A percentile compares a stretch with the other conserved stretches of the same genome.
Conservation (phyloP, 2,329 filamentous ascomycete genomes). For the Coniochaeta sp. region DNA sequence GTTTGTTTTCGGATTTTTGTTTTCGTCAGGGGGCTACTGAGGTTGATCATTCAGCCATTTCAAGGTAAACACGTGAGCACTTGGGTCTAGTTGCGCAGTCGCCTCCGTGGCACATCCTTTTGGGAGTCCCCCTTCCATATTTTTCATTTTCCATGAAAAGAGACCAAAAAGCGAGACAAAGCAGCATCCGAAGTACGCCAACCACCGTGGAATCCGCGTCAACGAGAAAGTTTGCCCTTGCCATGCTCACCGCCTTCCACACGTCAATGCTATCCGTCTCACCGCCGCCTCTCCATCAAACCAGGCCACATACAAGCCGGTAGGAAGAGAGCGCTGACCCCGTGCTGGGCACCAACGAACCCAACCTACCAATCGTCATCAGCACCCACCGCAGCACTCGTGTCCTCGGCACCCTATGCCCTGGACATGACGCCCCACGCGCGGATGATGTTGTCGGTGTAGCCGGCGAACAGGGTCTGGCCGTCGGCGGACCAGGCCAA, state of each 20-base stretch:
- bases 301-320: conserved; percentile 6
- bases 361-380: conserved; percentile 6
- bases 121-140: conserved; percentile 13
- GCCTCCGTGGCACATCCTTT: conserved; percentile 6
- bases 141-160: conserved; percentile 16
- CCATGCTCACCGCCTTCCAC: conserved; percentile 3
- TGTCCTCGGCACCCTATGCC: conserved; percentile 48
- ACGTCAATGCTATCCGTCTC: background rate
- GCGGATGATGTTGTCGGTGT: conserved; percentile 99
- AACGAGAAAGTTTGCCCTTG: conserved; percentile 1
- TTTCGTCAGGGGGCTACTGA: conserved; percentile 7
- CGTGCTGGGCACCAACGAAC: background rate
- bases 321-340: conserved; percentile 5
- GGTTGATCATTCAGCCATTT: conserved; percentile 5
- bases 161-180: conserved; percentile 24
- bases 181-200: conserved; percentile 21
- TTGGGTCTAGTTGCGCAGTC: background rate
- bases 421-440: conserved; percentile 97
- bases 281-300: conserved; percentile 2
- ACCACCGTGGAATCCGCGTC: conserved; percentile 20
- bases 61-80: background rate
- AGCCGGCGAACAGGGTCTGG: conserved; percentile 98
- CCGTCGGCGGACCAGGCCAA: conserved; percentile 97
- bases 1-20: conserved; percentile 7
- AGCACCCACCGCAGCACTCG: background rate